Percentiles rank a stretch among this genome's conserved stretches.
These are phyloP conservation scores for Starmerella stigmatis DNA, from an alignment of 805 yeast genomes.

Conservation along the genomic window DNA sequence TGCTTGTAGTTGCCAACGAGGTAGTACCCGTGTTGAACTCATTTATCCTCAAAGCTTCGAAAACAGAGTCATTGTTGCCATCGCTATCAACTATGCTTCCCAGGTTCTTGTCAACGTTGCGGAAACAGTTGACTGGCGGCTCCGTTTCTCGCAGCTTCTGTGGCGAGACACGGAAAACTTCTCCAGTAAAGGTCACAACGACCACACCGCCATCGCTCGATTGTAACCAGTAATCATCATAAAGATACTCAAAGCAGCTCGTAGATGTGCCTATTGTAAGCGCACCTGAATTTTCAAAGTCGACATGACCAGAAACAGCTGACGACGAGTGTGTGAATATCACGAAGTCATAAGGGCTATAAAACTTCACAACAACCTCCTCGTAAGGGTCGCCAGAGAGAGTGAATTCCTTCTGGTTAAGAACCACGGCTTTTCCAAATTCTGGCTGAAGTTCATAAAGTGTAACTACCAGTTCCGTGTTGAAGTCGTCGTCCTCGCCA, in stretches of 20 bases:
- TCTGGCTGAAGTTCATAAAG: conserved; percentile 1
- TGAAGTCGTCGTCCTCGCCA: conserved; percentile 6
- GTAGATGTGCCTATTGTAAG: background rate
- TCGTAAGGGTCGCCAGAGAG: conserved; percentile 14
- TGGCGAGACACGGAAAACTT: background rate
- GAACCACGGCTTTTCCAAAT: no score
- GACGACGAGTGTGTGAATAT: conserved; percentile 5
- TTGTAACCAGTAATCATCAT: conserved; percentile 12
- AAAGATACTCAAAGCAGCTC: background rate
- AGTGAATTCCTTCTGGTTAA: background rate
- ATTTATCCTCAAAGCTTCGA: background rate
- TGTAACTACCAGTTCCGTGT: background rate
- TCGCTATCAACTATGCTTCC: background rate
- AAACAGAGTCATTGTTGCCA: background rate
- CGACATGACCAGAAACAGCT: background rate
- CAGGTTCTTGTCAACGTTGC: background rate
- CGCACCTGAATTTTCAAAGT: background rate
- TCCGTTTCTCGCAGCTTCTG: background rate
- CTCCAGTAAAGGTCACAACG: background rate
- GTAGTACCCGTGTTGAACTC: background rate
- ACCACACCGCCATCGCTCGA: background rate
- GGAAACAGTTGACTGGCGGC: background rate
- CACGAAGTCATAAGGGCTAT: background rate
- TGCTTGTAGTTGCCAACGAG: background rate
- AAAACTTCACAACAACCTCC: conserved; percentile 11